These are phyloP conservation scores for Daldinia decipiens DNA, from an alignment of 495 filamentous ascomycete species.

Conservation along the genomic window DNA sequence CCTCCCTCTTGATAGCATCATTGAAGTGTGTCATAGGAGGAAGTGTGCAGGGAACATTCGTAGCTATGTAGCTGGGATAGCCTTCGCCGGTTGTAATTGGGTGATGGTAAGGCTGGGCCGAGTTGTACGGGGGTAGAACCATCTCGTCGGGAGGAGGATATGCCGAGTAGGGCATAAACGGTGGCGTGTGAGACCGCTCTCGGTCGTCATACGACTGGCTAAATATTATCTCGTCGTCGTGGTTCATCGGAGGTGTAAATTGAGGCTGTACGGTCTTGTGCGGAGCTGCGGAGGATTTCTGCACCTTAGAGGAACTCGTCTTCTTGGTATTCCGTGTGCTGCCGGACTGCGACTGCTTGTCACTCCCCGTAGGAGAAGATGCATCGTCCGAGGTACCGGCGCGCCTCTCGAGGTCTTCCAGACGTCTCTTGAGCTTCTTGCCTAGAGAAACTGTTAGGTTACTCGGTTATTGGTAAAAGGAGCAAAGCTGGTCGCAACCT, in stretches of 20 bases:
- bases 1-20: constrained; percentile 70
- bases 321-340: constrained; percentile 61
- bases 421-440: constrained; percentile 97
- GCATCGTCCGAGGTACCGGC: constrained; percentile 83
- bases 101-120: constrained; percentile 69
- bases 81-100: constrained; percentile 70
- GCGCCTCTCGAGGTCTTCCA: constrained; percentile 94
- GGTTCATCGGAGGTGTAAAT: constrained; percentile 69
- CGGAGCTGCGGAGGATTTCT: constrained; percentile 52
- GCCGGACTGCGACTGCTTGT: constrained; percentile 61
- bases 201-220: constrained; percentile 57
- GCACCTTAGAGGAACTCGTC: constrained; percentile 53
- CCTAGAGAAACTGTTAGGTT: constrained; percentile 62
- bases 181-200: constrained; percentile 76
- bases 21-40: constrained; percentile 73
- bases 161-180: constrained; percentile 71
- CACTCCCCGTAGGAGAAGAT: constrained; percentile 58
- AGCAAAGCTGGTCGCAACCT: constrained; percentile 56
- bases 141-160: constrained; percentile 75
- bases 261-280: constrained; percentile 70
- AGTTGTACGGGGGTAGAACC: constrained; percentile 69
- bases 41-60: constrained; percentile 66
- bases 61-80: constrained; percentile 69
- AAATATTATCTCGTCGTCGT: constrained; percentile 62
- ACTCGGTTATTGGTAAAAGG: constrained; percentile 2